Base-by-base conservation (phyloP, 768 basidiomycete species). In the Boletus fagicola region DNA sequence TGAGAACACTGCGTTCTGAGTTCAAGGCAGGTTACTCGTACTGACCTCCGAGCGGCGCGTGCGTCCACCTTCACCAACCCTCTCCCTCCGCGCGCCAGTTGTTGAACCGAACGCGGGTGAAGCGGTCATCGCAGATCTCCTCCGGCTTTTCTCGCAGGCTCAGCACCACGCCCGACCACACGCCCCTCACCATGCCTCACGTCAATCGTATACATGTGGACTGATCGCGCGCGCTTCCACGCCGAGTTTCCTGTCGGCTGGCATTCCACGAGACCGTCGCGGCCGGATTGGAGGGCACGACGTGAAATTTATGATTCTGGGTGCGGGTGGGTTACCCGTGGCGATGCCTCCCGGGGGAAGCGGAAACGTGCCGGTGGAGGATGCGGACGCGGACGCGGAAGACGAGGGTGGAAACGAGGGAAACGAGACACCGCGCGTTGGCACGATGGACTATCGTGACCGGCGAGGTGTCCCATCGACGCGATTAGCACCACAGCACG, bases 201-300 rank as follows among this genome's bases (percentile, higher is more conserved):
- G 65, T 5, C 72, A 63, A 36, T 61, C 65, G n/a, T 59, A 64
- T 28, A 36, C 65, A 59, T 56, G 71, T 56, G 57, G 70, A 61
- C 51, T 71, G 67, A 39, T 65, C 56, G 45, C 62, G 64, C 59
- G 71, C 20, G 60, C 73, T 22, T 50, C 68, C 55, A 62, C 86
- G 0, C 85, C 86, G 0, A 87, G 82, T 45, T 92, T 92, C 74
- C 74, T 91, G 26, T 85, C 86, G 6, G 87, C 83, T 3, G 87
- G 85, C 8, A 74, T 82, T 12, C 91, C 92, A 24, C 80, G 91
- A 51, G 92, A 93, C 68, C 78, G 91, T 24, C 78, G 91, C 36
- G 91, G 91, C 12, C 81, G 90, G 22, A 85, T 92, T 56, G 88
- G 84, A 20, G 76, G 71, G 13, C 57, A 61, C 10, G 72, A 72